Evolutionary conservation across 345 rosid species (phyloP), one percentile per base, ranked within the genome.

Genomic region (Luvunga scandens): DNA sequence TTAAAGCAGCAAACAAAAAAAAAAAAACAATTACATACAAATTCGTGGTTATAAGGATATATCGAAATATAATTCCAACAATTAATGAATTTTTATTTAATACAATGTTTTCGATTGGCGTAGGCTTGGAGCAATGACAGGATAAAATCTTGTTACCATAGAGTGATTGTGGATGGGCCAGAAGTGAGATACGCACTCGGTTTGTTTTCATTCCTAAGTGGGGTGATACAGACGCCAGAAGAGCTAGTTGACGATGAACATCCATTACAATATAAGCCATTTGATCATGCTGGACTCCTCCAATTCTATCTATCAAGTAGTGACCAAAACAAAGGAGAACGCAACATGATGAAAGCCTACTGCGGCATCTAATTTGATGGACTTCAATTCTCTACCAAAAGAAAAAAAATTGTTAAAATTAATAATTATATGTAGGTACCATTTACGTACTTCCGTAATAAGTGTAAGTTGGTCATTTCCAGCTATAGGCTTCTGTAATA

Each of bases 101-200:
- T 1, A 4, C 18, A 45, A 1, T 53, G 22, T 18, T 53, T 53
- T 53, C 22, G 57, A 1, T 53, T 53, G 36, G 64, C 42, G 76
- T 24, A 93, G 98, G 98, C 89, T 21, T 94, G 97, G 98, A 92
- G 94, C 82, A 94, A 94, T 59, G 94, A 89, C 71, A 85, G 90
- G 64, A 86, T 94, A 77, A 78, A 76, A 42, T 50, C 93, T 0
- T 81, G 89, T 71, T 86, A 84, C 67, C 97, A 94, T 53, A 78
- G 90, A 79, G 98, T 94, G 9, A 84, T 80, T 31, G 80, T 91
- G 78, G 84, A 78, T 18, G 83, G 89, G 5, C 79, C 80, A 16
- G 89, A 85, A 81, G 75, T 65, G 33, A 84, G 98, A 78, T 92
- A 90, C 34, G 77, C 98, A 1, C 50, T 90, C 2, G 95, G 92